phyloP scores from a whole-genome alignment of 768 basidiomycete genomes.

The Boletus coccyginus region DNA sequence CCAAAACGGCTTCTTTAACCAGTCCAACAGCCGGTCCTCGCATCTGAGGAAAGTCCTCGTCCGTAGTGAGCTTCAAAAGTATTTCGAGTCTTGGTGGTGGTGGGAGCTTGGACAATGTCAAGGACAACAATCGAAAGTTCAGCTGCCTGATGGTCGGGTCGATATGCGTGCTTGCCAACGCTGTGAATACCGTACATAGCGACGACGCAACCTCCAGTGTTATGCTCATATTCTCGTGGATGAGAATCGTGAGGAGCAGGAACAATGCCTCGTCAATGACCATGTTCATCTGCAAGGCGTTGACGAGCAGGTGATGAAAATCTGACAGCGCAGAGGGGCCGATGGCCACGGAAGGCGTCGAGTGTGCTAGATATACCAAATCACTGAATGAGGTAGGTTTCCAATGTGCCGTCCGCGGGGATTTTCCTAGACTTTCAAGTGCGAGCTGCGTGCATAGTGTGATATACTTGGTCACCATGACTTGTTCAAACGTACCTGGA shows the following conservation, averaged over 20 bases:
- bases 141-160: conserved; percentile 57
- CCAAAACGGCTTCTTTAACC: conserved; percentile 63
- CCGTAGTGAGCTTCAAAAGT: conserved; percentile 50
- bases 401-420: conserved; percentile 1
- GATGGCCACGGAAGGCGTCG: conserved; percentile 13
- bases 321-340: conserved; percentile 14
- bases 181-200: conserved; percentile 49
- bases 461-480: background rate
- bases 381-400: conserved; percentile 27
- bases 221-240: conserved; percentile 19
- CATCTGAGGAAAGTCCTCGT: conserved; percentile 60
- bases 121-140: conserved; percentile 56
- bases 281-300: conserved; percentile 51
- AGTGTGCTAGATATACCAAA: conserved; percentile 26
- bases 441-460: conserved; percentile 22
- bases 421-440: conserved; percentile 33
- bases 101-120: conserved; percentile 48
- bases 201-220: conserved; percentile 47
- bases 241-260: conserved; percentile 41
- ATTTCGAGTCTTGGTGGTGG: conserved; percentile 50
- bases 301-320: conserved; percentile 43
- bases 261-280: conserved; percentile 61
- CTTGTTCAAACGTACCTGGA: conserved; percentile 37
- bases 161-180: conserved; percentile 60
- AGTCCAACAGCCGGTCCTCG: conserved; percentile 65